Conservation (phyloP, 495 filamentous ascomycete species). For the Aspergillus saccharolyticus region DNA sequence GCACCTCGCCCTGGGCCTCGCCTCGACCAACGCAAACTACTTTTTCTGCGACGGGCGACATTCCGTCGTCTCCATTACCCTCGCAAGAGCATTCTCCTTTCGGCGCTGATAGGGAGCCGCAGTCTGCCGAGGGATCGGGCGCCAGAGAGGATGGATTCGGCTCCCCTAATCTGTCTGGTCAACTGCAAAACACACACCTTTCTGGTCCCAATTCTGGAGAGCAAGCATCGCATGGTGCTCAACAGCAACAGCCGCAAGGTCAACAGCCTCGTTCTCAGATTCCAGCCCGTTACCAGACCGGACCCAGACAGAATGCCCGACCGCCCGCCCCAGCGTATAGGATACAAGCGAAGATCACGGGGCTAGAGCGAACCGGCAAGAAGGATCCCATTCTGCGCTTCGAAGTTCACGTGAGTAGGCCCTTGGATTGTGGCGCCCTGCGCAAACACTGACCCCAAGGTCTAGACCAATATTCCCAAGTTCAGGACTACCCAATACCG, state of each 20-base stretch:
- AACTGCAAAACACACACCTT: slow-evolving; percentile 39
- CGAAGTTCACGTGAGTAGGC: slow-evolving; percentile 80
- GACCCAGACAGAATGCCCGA: slow-evolving; percentile 36
- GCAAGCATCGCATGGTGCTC: slow-evolving; percentile 28
- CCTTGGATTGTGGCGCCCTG: slow-evolving; percentile 7
- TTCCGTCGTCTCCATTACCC: slow-evolving; percentile 52
- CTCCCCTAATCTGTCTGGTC: slow-evolving; percentile 40
- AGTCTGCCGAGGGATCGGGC: slow-evolving; percentile 18
- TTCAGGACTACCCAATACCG: slow-evolving; percentile 98
- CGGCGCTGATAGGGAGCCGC: slow-evolving; percentile 25
- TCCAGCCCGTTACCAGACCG: slow-evolving; percentile 46
- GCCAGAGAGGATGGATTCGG: slow-evolving; percentile 16
- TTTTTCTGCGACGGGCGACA: slow-evolving; percentile 49
- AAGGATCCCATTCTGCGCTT: slow-evolving; percentile 95
- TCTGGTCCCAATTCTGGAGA: slow-evolving; percentile 37
- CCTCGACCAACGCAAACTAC: slow-evolving; percentile 57
- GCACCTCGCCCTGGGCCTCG: slow-evolving; percentile 75
- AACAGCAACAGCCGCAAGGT: slow-evolving; percentile 36
- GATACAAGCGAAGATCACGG: slow-evolving; percentile 89
- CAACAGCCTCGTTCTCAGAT: slow-evolving; percentile 47
- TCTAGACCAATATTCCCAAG: slow-evolving; percentile 91
- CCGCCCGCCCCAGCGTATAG: slow-evolving; percentile 64
- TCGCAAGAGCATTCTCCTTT: slow-evolving; percentile 41
- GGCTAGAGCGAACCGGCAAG: slow-evolving; percentile 83
- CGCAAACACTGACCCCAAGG: slow-evolving; percentile 13